Base-by-base conservation (phyloP, 306 rosid species). In the Cicer bijugum region DNA sequence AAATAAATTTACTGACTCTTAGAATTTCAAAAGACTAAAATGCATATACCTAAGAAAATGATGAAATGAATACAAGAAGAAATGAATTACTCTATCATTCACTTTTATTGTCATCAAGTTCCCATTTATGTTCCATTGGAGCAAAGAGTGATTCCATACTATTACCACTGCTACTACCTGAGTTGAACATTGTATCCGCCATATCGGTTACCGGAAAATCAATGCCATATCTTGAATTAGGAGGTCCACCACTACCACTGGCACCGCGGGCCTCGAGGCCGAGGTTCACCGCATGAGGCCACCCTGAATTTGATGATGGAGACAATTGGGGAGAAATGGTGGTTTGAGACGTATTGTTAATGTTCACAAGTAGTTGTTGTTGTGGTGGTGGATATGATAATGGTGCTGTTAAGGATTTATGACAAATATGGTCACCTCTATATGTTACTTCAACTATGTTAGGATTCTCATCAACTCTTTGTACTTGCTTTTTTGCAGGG, bases 401-500 rank as follows among this genome's bases (percentile, higher is more conserved):
- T 51, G 98, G 98, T 4, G 96, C 95, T 1, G 95, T 92, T 77
- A 87, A 78, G 1, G 97, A 87, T 88, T 64, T 83, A 73, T 82
- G 87, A 77, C 98, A 92, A 1, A 82, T 88, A 80, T 92, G 98
- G 0, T 65, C 75, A 6, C 87, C 85, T 14, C 88, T 60, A 48
- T 85, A 92, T 63, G 83, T 82, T n/a, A 92, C 88, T 67, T 82
- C 80, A 37, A 85, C 90, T 14, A 69, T 83, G 83, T 19, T 65
- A 60, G 97, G 96, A 14, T 79, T 85, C 4, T 80, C 60, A 48
- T 90, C 89, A 6, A 78, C 75, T 70, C 95, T 60, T 70, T 92
- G 98, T 19, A 90, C 92, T 72, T 80, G 98, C 61, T 87, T 90
- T 81, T 90, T 92, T 7, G 97, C 97, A 1, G 82, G 83, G 46